Evolutionary conservation across 2,329 filamentous ascomycete species (phyloP), one percentile per base, ranked within the genome.

Genomic region (Pestalotiopsis sp.): DNA sequence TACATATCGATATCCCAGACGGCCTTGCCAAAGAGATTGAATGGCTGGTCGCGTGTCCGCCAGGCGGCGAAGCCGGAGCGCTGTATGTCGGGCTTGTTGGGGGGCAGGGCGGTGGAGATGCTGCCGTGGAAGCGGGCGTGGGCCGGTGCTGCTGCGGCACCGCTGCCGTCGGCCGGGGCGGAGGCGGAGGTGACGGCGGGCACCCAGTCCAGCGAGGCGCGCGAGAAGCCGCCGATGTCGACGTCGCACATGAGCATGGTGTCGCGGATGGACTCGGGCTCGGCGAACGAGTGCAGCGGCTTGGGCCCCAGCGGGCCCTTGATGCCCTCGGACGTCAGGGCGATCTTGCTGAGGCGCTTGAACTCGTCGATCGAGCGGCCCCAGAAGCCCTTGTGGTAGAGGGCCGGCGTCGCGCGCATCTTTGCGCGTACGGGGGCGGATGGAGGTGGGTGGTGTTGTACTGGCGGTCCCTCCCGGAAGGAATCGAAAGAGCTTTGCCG

Each of bases 1-100:
- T 97, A 98, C 2, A 93, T 91, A 76, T 97, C 95, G 66, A 98
- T 91, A 78, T 98, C 92, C 93, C 94, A 98, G 25, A 94, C 83
- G 41, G 92, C 85, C 68, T 91, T 91, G 56, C 96, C 96, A 76
- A 98, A 97, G n/a, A 97, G 80, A 23, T 93, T 97, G 9, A 89
- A 83, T 4, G 87, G 87, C 62, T 91, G 89, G 76, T 97, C 94
- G 63, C 89, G 85, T 23, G 97, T 98, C 68, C 95, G 88, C 85
- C 94, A 99, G 2, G 92, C 96, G 1, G 96, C 95, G 79, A 95
- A 99, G 59, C 96, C 96, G 69, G 90, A 92, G 59, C 93, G 86
- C 75, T 94, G 87, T 58, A 97, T 85, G 49, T 92, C 86, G n/a
- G 91, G 92, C 56, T 87, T 86, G 80, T 95, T 87, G 12, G 84